Percentiles rank a stretch among this genome's conserved stretches.
These are phyloP conservation scores for Boletus tylopilopsis DNA, from an alignment of 768 basidiomycete species.

Conservation along the genomic window DNA sequence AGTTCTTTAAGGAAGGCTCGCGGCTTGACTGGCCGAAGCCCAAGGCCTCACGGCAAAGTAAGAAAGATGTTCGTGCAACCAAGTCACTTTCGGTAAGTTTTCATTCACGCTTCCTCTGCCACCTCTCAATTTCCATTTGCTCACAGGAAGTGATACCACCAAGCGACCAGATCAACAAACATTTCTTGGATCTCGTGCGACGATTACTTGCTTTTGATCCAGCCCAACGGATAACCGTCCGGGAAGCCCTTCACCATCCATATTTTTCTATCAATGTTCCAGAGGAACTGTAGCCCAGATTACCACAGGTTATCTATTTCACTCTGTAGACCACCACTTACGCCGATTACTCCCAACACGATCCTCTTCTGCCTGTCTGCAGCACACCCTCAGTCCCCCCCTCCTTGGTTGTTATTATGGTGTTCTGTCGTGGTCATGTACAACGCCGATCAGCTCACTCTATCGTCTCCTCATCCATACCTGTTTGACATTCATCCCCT, in stretches of 20 bases:
- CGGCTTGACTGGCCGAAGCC: conserved; percentile 93
- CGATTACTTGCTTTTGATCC: conserved; percentile 90
- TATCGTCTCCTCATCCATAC: conserved; percentile 27
- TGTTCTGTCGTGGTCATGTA: conserved; percentile 36
- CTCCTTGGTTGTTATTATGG: conserved; percentile 35
- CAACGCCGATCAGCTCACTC: conserved; percentile 31
- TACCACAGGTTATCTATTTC: conserved; percentile 34
- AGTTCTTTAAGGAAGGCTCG: conserved; percentile 86
- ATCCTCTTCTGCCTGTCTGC: conserved; percentile 26
- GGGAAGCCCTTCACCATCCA: conserved; percentile 82
- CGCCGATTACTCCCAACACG: conserved; percentile 18
- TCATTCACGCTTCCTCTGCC: conserved; percentile 7
- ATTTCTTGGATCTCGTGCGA: conserved; percentile 85
- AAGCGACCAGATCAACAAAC: conserved; percentile 65
- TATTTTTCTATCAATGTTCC: conserved; percentile 74
- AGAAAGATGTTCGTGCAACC: conserved; percentile 90
- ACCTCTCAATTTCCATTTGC: conserved; percentile 4
- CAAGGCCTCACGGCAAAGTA: conserved; percentile 83
- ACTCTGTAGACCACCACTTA: conserved; percentile 31
- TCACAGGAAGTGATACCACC: conserved; percentile 80
- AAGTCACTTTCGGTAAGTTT: conserved; percentile 64
- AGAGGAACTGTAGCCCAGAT: conserved; percentile 55
- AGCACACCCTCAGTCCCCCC: conserved; percentile 13
- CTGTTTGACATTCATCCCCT: conserved; percentile 24
- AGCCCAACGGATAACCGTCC: conserved; percentile 79